phyloP scores from a whole-genome alignment of 306 rosid genomes.

The Prunus mira region DNA sequence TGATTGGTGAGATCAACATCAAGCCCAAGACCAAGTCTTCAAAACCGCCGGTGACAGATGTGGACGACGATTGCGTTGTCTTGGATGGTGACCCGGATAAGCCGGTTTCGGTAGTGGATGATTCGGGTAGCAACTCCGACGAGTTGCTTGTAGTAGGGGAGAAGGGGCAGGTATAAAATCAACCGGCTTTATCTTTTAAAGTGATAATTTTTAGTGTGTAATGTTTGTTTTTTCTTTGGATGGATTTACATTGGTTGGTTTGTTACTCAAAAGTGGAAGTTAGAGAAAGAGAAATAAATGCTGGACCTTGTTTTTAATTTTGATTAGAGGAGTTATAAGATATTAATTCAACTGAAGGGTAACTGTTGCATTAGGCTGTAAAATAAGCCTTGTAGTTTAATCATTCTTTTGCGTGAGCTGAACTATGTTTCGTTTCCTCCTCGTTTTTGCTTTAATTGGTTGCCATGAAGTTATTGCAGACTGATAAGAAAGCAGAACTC shows the following conservation, averaged over 20 bases:
- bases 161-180: slow-evolving; percentile 68
- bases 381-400: not conserved
- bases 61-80: slow-evolving; percentile 64
- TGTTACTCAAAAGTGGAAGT: not conserved
- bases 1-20: slow-evolving; percentile 42
- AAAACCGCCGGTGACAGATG: slow-evolving; percentile 19
- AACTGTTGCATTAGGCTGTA: not conserved
- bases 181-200: not conserved
- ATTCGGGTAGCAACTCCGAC: slow-evolving; percentile 41
- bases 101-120: slow-evolving; percentile 29
- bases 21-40: slow-evolving; percentile 36
- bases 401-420: not conserved
- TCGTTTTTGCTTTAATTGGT: not conserved
- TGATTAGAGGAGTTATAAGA: not conserved
- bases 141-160: slow-evolving; percentile 69
- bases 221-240: not conserved
- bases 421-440: not conserved
- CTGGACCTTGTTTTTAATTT: not conserved
- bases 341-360: not conserved
- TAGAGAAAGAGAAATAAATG: not conserved
- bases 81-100: slow-evolving; percentile 73
- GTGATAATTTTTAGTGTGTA: not conserved
- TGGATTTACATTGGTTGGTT: not conserved
- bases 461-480: not conserved
- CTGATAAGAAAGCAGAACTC: not conserved